phyloP scores from a whole-genome alignment of 495 filamentous ascomycete genomes.

The Penicillium turbatum region DNA sequence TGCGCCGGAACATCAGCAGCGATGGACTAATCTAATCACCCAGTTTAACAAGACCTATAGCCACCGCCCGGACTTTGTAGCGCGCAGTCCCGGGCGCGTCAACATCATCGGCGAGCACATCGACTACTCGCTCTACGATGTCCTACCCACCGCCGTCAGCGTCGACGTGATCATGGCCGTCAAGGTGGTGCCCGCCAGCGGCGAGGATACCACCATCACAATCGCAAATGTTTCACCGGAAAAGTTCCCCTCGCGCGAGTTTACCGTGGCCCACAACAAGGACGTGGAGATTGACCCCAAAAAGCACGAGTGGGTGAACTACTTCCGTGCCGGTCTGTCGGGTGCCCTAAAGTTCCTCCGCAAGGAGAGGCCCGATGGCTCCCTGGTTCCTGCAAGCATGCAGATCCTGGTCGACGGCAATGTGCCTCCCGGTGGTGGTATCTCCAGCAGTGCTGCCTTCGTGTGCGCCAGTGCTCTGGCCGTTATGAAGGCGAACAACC shows the following conservation, averaged over 20 bases:
- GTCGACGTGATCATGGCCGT: constrained; percentile 89
- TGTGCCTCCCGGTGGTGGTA: constrained; percentile 84
- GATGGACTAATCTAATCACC: constrained; percentile 69
- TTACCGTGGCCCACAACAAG: constrained; percentile 60
- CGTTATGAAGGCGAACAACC: constrained; percentile 81
- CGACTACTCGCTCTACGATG: constrained; percentile 95
- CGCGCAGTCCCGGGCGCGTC: constrained; percentile 87
- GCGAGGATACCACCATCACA: constrained; percentile 47
- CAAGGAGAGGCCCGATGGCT: constrained; percentile 51
- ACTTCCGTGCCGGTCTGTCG: constrained; percentile 88
- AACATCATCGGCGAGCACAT: constrained; percentile 99
- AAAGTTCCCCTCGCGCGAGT: constrained; percentile 74
- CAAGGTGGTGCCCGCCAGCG: constrained; percentile 47
- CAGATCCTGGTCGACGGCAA: constrained; percentile 85
- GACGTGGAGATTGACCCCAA: constrained; percentile 78
- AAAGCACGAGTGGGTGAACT: constrained; percentile 93
- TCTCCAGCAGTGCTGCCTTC: constrained; percentile 92
- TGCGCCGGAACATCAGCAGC: constrained; percentile 38
- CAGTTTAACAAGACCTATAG: constrained; percentile 73
- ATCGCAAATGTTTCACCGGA: constrained; percentile 74
- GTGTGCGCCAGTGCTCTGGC: constrained; percentile 87
- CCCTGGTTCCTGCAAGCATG: constrained; percentile 70
- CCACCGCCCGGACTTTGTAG: constrained; percentile 70
- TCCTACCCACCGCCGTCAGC: constrained; percentile 90
- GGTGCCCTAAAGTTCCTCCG: constrained; percentile 77